phyloP scores from a whole-genome alignment of 2,329 filamentous ascomycete species.

The Helotiales sp. region DNA sequence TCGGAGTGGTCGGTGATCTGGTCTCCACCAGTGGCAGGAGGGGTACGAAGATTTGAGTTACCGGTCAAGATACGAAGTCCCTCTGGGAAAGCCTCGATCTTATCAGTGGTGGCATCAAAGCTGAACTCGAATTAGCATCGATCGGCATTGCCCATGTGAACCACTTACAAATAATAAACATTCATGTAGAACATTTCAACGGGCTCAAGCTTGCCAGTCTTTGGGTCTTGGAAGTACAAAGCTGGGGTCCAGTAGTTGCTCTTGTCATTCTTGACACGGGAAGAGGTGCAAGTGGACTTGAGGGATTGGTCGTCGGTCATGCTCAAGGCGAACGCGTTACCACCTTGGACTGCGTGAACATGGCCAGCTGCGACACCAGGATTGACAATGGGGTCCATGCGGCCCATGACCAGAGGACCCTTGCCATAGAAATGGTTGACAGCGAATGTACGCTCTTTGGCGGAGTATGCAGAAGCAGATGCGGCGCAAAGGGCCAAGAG shows the following conservation, averaged over 20 bases:
- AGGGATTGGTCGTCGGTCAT: conserved; percentile 65
- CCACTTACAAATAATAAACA: conserved; percentile 74
- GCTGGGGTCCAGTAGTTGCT: conserved; percentile 88
- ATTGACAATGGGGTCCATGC: conserved; percentile 78
- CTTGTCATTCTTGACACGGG: conserved; percentile 77
- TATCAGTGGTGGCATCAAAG: conserved; percentile 67
- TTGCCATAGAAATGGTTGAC: conserved; percentile 74
- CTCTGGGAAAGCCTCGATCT: conserved; percentile 73
- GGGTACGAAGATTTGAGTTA: conserved; percentile 65
- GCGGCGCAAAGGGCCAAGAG: conserved; percentile 33
- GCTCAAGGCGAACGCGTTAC: conserved; percentile 53
- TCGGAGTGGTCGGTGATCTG: conserved; percentile 57
- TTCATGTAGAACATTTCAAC: conserved; percentile 70
- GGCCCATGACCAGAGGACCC: conserved; percentile 63
- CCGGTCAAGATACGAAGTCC: conserved; percentile 85
- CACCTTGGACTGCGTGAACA: conserved; percentile 77
- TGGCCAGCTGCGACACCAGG: conserved; percentile 66
- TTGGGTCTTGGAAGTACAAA: conserved; percentile 74
- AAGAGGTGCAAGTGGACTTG: conserved; percentile 77
- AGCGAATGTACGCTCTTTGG: conserved; percentile 59
- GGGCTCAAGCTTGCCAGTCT: conserved; percentile 65
- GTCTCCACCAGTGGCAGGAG: conserved; percentile 57
- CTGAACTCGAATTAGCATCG: conserved; percentile 45
- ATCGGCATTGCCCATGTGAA: neutral
- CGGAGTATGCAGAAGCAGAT: conserved; percentile 32